A percentile compares a stretch with the other conserved stretches of the same genome.
Evolutionary conservation across 306 rosid genomes (phyloP).

Genomic region (Parietaria judaica): DNA sequence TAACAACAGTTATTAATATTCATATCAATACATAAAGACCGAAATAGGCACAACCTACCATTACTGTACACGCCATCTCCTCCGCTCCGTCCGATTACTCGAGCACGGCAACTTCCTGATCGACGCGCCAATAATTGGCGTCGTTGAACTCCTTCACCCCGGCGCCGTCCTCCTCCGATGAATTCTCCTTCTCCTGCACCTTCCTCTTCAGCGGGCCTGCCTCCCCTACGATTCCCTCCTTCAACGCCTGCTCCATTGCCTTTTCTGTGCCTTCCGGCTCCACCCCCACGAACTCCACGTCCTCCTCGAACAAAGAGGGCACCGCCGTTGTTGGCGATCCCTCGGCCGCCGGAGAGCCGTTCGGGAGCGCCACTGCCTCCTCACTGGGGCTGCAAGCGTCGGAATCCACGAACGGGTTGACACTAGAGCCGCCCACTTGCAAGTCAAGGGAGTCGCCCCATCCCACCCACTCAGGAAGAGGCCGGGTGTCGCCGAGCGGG

Average conservation of each 20-base stretch:
- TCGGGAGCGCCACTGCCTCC: conserved; percentile 43
- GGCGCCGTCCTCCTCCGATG: conserved; percentile 61
- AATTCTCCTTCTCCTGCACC: conserved; percentile 56
- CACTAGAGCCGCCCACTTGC: conserved; percentile 59
- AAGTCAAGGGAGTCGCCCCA: conserved; percentile 74
- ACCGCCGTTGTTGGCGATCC: conserved; percentile 37
- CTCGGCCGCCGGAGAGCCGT: conserved; percentile 52
- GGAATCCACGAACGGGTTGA: conserved; percentile 72
- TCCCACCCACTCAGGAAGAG: conserved; percentile 89
- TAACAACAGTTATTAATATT: conserved; percentile 31
- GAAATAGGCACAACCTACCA: conserved; percentile 43
- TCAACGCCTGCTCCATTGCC: conserved; percentile 97
- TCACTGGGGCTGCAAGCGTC: conserved; percentile 32
- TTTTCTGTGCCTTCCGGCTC: conserved; percentile 89
- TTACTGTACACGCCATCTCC: conserved; percentile 67
- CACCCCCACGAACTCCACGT: conserved; percentile 94
- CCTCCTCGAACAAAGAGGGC: conserved; percentile 87
- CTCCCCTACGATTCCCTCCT: conserved; percentile 97
- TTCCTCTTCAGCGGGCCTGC: conserved; percentile 96
- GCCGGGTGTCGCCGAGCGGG: conserved; percentile 52
- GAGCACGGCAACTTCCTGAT: conserved; percentile 83
- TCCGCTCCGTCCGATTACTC: conserved; percentile 46
- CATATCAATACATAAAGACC: conserved; percentile 28
- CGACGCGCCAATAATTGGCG: conserved; percentile 97
- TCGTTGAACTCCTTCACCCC: conserved; percentile 88